Percentiles rank a stretch among this genome's conserved stretches.
Evolutionary conservation across 768 basidiomycete species (phyloP).

Genomic region (Vararia minispora): DNA sequence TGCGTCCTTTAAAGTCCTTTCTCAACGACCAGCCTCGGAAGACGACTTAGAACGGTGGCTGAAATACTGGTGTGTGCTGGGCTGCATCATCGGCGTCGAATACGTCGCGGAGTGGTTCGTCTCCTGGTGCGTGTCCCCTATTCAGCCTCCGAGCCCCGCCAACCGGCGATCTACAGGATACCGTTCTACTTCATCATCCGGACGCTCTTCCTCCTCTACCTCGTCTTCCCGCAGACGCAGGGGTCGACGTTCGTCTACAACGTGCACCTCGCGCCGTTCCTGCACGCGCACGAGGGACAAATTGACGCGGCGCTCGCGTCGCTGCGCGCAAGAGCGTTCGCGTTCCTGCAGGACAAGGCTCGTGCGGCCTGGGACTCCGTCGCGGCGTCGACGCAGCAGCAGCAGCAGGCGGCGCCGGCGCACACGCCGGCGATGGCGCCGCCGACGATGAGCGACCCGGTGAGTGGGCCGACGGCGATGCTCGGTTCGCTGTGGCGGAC

Average conservation of each 20-base stretch:
- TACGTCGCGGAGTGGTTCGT: slow-evolving; percentile 80
- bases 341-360: slow-evolving; percentile 53
- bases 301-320: slow-evolving; percentile 75
- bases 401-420: slow-evolving; percentile 17
- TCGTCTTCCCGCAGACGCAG: slow-evolving; percentile 81
- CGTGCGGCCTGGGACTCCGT: slow-evolving; percentile 58
- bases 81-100: slow-evolving; percentile 73
- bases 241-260: slow-evolving; percentile 82
- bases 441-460: slow-evolving; percentile 39
- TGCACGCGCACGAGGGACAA: slow-evolving; percentile 69
- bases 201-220: slow-evolving; percentile 77
- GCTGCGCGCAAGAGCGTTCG: slow-evolving; percentile 44
- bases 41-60: slow-evolving; percentile 87
- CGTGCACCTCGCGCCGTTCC: slow-evolving; percentile 71
- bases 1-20: slow-evolving; percentile 92
- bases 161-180: slow-evolving; percentile 45
- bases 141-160: slow-evolving; percentile 6
- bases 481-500: slow-evolving; percentile 62
- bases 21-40: slow-evolving; percentile 76
- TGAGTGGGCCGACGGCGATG: slow-evolving; percentile 55
- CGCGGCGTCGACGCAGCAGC: slow-evolving; percentile 36
- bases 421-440: slow-evolving; percentile 23
- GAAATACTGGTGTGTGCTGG: slow-evolving; percentile 93
- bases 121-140: slow-evolving; percentile 52
- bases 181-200: slow-evolving; percentile 83